Evolutionary conservation across 257 asterid genomes (phyloP).

Genomic region (Ballota nigra): DNA sequence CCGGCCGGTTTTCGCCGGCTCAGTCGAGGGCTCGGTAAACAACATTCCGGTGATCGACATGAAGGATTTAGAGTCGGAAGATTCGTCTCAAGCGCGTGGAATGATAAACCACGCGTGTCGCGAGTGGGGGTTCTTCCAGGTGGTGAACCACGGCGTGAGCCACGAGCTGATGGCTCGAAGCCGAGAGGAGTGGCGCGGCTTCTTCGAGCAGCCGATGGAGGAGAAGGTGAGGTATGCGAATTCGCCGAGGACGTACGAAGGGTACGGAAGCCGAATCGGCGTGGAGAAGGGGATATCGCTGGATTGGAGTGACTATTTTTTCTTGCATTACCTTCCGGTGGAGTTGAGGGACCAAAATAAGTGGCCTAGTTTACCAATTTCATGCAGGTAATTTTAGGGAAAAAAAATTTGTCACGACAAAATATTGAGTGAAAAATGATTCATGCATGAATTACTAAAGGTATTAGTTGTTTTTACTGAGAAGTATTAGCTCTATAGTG

Average conservation of each 20-base stretch:
- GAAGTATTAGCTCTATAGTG: too few relatives aligned
- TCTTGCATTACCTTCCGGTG: conserved; percentile 51
- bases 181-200: conserved; percentile 61
- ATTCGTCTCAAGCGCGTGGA: conserved; percentile 14
- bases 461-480: too few relatives aligned
- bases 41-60: conserved; percentile 51
- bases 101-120: conserved; percentile 49
- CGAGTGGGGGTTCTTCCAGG: conserved; percentile 87
- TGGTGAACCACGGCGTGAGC: conserved; percentile 73
- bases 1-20: conserved; percentile 36
- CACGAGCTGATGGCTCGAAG: conserved; percentile 46
- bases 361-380: conserved; percentile 61
- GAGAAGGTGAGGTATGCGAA: conserved; percentile 59
- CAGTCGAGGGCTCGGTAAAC: not conserved
- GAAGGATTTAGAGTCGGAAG: conserved; percentile 33
- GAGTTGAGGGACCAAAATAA: conserved; percentile 43
- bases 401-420: too few relatives aligned
- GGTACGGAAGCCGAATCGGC: conserved; percentile 80
- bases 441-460: too few relatives aligned
- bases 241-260: conserved; percentile 65
- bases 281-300: conserved; percentile 57
- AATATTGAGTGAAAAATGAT: too few relatives aligned
- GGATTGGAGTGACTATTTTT: conserved; percentile 87
- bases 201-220: conserved; percentile 57
- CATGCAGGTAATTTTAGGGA: conserved; percentile 81